Percentiles rank a stretch among this genome's conserved stretches.
Conservation (phyloP, 164 flowering plant genomes). For the Liriodendron chinense region DNA sequence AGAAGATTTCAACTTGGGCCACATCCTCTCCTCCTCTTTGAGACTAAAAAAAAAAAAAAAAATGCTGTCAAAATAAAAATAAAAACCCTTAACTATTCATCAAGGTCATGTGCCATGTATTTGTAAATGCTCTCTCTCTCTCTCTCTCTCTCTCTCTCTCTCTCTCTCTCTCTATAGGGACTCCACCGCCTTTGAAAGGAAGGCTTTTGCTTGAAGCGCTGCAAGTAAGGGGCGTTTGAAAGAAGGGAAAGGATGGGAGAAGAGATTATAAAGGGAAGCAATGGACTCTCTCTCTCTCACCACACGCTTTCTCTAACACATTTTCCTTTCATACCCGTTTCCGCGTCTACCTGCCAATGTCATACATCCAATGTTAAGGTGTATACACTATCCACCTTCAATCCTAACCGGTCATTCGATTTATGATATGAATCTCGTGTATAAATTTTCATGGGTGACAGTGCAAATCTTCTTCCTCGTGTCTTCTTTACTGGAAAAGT, state of each 20-base stretch:
- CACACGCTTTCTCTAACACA: no score
- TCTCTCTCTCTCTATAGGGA: background rate
- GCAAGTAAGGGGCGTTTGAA: background rate
- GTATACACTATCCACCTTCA: background rate
- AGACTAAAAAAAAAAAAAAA: background rate
- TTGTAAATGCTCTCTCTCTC: background rate
- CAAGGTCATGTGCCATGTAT: background rate
- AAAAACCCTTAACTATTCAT: background rate
- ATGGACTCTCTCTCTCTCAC: background rate
- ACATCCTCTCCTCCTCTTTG: background rate
- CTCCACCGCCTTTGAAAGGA: background rate
- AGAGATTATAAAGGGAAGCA: background rate
- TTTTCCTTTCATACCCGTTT: background rate
- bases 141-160: background rate
- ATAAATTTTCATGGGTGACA: no score
- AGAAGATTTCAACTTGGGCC: constrained; percentile 7
- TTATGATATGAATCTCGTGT: no score
- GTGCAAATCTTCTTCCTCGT: no score
- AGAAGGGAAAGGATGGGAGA: background rate
- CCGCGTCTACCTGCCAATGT: background rate
- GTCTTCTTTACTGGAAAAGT: no score
- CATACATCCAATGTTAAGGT: background rate
- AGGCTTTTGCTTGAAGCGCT: background rate
- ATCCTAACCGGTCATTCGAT: background rate
- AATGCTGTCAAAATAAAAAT: background rate